Evolutionary conservation across 768 basidiomycete genomes (phyloP).

Genomic region (Boletellus ananas): DNA sequence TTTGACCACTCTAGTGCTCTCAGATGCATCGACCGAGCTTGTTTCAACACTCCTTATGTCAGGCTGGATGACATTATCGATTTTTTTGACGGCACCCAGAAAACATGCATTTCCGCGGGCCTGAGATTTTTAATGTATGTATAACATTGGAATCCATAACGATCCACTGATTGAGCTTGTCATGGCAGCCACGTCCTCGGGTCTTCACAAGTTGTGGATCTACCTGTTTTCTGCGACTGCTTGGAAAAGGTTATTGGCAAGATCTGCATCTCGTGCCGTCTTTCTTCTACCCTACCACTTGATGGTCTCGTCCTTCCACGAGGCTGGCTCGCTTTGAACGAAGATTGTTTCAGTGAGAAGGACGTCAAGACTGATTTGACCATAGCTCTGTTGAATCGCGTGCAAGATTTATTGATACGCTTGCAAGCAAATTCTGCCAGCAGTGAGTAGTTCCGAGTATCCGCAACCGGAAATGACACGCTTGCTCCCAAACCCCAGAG

Average conservation of each 20-base stretch:
- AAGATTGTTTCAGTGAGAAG: constrained; percentile 13
- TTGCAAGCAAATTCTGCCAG: constrained; percentile 27
- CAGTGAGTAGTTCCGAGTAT: constrained; percentile 7
- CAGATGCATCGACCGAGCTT: constrained; percentile 34
- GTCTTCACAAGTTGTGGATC: constrained; percentile 37
- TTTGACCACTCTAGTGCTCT: constrained; percentile 36
- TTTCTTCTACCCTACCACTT: constrained; percentile 18
- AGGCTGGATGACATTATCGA: constrained; percentile 27
- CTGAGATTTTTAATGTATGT: constrained; percentile 40
- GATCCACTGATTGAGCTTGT: constrained; percentile 23
- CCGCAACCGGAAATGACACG: not conserved
- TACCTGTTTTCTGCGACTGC: constrained; percentile 47
- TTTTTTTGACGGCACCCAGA: constrained; percentile 26
- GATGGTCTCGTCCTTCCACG: constrained; percentile 52
- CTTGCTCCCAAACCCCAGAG: not conserved
- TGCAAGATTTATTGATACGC: constrained; percentile 26
- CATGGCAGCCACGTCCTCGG: constrained; percentile 46
- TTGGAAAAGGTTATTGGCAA: constrained; percentile 47
- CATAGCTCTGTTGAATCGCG: constrained; percentile 19
- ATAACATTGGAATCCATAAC: not conserved
- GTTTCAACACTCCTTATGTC: constrained; percentile 19
- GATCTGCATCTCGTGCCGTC: constrained; percentile 35
- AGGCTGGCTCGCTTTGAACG: constrained; percentile 41
- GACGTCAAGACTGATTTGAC: constrained; percentile 38
- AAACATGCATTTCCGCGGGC: constrained; percentile 32